Conservation (phyloP, 2,329 filamentous ascomycete species). For the Dactylellina drechsleri region DNA sequence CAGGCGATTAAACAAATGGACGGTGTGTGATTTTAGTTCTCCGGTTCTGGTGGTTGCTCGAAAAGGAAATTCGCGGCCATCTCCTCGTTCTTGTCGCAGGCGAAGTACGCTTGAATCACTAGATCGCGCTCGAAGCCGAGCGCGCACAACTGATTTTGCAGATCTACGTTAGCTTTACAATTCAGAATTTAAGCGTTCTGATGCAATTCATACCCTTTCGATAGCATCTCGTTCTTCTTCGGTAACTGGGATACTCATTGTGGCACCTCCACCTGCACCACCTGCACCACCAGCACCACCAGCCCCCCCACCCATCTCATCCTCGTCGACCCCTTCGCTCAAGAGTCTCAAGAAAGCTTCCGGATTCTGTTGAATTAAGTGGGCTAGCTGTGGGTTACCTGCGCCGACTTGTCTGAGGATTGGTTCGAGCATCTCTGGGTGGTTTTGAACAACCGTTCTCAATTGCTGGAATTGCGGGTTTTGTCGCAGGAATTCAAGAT, state of each 20-base stretch:
- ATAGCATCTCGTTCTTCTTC: conserved; percentile 97
- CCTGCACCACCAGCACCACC: conserved; percentile 77
- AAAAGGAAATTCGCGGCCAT: conserved; percentile 98
- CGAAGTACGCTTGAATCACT: conserved; percentile 98
- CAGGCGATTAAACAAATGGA: conserved; percentile 10
- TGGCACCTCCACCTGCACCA: conserved; percentile 77
- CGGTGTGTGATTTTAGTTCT: conserved; percentile 68
- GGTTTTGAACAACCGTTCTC: conserved; percentile 94
- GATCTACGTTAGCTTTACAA: conserved; percentile 18
- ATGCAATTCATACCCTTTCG: conserved; percentile 75
- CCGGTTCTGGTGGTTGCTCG: conserved; percentile 76
- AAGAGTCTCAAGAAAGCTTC: conserved; percentile 92
- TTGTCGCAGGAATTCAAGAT: conserved; percentile 91
- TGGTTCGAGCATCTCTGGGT: conserved; percentile 97
- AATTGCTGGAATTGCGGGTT: conserved; percentile 99
- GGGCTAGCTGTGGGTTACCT: conserved; percentile 92
- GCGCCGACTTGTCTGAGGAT: conserved; percentile 95
- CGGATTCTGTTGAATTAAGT: conserved; percentile 89
- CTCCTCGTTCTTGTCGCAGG: conserved; percentile 99
- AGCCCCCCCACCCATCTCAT: conserved; percentile 59
- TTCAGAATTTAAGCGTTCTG: conserved; percentile 43
- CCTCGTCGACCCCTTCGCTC: conserved; percentile 77
- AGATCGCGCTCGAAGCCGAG: conserved; percentile 92
- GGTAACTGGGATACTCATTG: conserved; percentile 88
- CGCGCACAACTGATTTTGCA: conserved; percentile 75